phyloP scores from a whole-genome alignment of 1,284 basidiomycete species.

The Pseudozyma sp. region DNA sequence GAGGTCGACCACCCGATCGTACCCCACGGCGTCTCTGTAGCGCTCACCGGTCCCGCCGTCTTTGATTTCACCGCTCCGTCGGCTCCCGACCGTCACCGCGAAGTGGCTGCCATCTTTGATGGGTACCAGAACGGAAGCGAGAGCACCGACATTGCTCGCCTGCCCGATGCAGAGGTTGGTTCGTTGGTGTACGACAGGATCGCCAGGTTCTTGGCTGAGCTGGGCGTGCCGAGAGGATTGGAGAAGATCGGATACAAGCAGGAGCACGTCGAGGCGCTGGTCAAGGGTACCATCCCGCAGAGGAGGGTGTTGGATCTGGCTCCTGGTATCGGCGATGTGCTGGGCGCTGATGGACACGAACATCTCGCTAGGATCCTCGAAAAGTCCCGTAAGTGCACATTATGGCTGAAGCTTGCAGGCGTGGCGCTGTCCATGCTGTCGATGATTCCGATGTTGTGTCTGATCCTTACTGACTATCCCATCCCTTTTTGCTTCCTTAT shows the following conservation, averaged over 20 bases:
- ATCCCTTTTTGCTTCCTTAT: neutral
- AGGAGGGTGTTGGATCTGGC: conserved; percentile 78
- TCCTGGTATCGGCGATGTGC: conserved; percentile 72
- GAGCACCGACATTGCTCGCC: conserved; percentile 70
- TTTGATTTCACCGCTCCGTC: conserved; percentile 67
- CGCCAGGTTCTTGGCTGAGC: conserved; percentile 85
- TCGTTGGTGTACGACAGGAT: conserved; percentile 87
- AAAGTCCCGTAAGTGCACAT: conserved; percentile 36
- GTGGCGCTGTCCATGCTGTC: no score
- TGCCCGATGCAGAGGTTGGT: conserved; percentile 86
- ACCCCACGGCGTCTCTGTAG: conserved; percentile 74
- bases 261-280: conserved; percentile 72
- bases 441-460: no score
- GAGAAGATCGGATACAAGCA: conserved; percentile 82
- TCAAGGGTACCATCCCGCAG: conserved; percentile 88
- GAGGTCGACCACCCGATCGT: conserved; percentile 84
- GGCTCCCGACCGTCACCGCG: conserved; percentile 89
- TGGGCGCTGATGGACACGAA: conserved; percentile 72
- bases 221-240: conserved; percentile 88
- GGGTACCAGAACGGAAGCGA: conserved; percentile 62
- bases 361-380: conserved; percentile 62
- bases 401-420: no score
- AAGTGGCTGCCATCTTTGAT: conserved; percentile 86
- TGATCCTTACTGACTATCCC: neutral
- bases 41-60: conserved; percentile 50